Evolutionary conservation across 139 green algal species (phyloP).

Genomic region (Chlorella vulgaris): DNA sequence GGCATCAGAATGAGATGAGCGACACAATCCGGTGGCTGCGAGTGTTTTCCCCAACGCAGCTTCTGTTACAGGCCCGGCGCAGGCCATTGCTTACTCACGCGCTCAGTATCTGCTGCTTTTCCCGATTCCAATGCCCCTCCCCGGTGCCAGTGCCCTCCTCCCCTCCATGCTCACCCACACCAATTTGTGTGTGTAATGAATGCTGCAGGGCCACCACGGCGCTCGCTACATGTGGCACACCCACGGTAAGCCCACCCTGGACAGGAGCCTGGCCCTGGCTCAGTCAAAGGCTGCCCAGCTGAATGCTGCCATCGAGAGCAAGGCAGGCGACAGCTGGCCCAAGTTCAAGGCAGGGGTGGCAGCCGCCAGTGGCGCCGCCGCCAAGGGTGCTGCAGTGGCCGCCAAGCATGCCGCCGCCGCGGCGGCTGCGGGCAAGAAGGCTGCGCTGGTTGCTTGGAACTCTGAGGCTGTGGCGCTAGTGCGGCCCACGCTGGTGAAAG

Average conservation of each 20-base stretch:
- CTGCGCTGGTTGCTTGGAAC: conserved; percentile 5
- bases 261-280: not conserved
- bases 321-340: conserved; percentile 16
- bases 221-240: not conserved
- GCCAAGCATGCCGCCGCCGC: not conserved
- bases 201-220: conserved; percentile 3
- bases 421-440: not conserved
- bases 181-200: no score
- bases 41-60: no score
- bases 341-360: conserved; percentile 10
- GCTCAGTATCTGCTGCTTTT: no score
- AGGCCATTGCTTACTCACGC: no score
- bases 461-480: conserved; percentile 3
- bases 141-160: not conserved
- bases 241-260: conserved; percentile 3
- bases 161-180: not conserved
- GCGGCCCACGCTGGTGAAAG: conserved; percentile 10
- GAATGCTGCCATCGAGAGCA: conserved; percentile 3
- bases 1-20: no score
- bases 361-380: not conserved
- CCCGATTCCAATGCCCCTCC: no score
- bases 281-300: conserved; percentile 2
- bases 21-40: no score
- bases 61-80: no score
- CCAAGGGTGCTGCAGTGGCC: not conserved